These are phyloP conservation scores for Trametes pubescens DNA, from an alignment of 1,284 basidiomycete species.

Conservation along the genomic window DNA sequence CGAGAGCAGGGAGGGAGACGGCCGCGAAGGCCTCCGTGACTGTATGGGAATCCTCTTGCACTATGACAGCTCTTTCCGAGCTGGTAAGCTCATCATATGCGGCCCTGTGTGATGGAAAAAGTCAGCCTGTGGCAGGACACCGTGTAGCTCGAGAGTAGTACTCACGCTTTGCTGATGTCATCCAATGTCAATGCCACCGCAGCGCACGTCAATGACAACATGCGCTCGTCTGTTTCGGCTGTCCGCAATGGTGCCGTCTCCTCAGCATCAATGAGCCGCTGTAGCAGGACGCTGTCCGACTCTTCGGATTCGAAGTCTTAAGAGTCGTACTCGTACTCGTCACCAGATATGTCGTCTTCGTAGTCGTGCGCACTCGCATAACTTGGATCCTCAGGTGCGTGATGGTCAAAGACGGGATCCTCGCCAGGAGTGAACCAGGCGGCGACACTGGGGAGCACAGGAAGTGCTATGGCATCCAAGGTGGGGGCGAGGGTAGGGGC, in stretches of 20 bases:
- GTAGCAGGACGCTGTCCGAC: neutral
- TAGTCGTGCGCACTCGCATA: neutral
- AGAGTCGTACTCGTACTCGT: neutral
- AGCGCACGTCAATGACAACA: slow-evolving; percentile 15
- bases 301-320: neutral
- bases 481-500: neutral
- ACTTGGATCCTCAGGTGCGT: too few relatives aligned
- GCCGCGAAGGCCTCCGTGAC: neutral
- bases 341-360: neutral
- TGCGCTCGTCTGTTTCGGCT: neutral
- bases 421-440: slow-evolving; percentile 3
- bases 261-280: slow-evolving; percentile 5
- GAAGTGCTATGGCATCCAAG: neutral
- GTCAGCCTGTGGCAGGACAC: neutral
- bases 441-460: slow-evolving; percentile 6
- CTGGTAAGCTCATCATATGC: neutral
- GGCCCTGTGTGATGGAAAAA: neutral
- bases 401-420: neutral
- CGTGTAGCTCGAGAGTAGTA: neutral
- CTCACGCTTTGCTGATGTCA: slow-evolving; percentile 1
- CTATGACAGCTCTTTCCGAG: too few relatives aligned
- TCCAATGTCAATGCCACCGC: slow-evolving; percentile 11
- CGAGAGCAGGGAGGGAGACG: neutral
- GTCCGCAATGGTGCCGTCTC: neutral
- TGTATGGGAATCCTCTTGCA: neutral